Evolutionary conservation across 495 filamentous ascomycete species (phyloP).

Genomic region (Aspergillus sclerotioniger): DNA sequence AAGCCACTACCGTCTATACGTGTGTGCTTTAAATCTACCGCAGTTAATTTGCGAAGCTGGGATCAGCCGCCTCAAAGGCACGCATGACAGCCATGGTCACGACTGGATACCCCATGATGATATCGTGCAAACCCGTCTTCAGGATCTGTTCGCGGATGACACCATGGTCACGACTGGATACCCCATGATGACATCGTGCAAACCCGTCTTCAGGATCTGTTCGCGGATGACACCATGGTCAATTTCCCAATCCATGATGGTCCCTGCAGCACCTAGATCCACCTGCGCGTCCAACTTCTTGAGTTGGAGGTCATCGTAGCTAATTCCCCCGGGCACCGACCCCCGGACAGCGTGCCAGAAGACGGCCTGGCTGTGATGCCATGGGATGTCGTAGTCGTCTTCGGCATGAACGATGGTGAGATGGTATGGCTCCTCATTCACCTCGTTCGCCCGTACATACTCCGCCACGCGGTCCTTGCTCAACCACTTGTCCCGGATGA

Average conservation of each 20-base stretch:
- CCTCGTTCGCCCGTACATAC: slow-evolving; percentile 29
- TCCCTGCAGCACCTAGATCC: slow-evolving; percentile 45
- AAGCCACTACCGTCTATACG: background rate
- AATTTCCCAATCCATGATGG: slow-evolving; percentile 45
- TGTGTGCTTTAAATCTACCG: background rate
- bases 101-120: slow-evolving; percentile 50
- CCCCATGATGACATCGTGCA: slow-evolving; percentile 54
- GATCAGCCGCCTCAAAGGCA: slow-evolving; percentile 28
- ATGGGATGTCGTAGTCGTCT: slow-evolving; percentile 42
- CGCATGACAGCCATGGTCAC: slow-evolving; percentile 47
- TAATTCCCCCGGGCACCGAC: slow-evolving; percentile 24
- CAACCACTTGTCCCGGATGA: slow-evolving; percentile 46
- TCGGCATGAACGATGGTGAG: slow-evolving; percentile 35
- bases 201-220: slow-evolving; percentile 49
- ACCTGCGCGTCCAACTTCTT: slow-evolving; percentile 31
- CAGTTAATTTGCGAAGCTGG: slow-evolving; percentile 18
- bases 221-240: slow-evolving; percentile 44
- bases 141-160: slow-evolving; percentile 49
- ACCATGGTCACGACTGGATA: slow-evolving; percentile 45
- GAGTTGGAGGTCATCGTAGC: slow-evolving; percentile 34
- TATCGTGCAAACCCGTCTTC: slow-evolving; percentile 51
- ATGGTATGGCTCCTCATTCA: slow-evolving; percentile 24
- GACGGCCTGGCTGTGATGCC: slow-evolving; percentile 35
- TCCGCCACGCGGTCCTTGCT: slow-evolving; percentile 40
- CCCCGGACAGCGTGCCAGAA: slow-evolving; percentile 49